phyloP scores from a whole-genome alignment of 2,329 filamentous ascomycete genomes.

The Paracorniculantispora psalliotae region DNA sequence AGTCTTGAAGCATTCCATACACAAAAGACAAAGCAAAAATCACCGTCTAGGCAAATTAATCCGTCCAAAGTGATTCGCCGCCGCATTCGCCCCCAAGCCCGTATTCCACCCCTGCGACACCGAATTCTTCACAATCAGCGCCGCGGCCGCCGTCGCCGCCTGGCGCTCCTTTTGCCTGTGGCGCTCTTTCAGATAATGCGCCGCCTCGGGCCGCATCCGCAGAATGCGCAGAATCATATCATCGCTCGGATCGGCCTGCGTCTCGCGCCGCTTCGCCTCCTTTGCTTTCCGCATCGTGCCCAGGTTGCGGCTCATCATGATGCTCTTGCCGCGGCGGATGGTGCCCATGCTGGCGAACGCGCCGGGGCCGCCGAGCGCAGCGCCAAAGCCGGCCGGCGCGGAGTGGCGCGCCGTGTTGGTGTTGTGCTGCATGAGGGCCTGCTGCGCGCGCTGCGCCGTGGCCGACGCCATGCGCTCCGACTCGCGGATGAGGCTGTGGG shows the following conservation, averaged over 20 bases:
- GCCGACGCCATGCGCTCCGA: constrained; percentile 93
- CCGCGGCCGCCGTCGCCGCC: constrained; percentile 82
- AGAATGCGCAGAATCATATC: constrained; percentile 97
- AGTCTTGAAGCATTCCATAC: no score
- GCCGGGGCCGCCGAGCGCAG: constrained; percentile 30
- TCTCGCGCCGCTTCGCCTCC: constrained; percentile 91
- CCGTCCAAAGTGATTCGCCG: constrained; percentile 38
- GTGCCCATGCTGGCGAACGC: constrained; percentile 63
- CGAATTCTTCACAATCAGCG: constrained; percentile 92
- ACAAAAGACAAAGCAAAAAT: constrained; percentile 14
- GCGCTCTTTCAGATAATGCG: constrained; percentile 79
- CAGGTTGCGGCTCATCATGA: constrained; percentile 90
- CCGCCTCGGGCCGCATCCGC: constrained; percentile 89
- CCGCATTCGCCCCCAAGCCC: constrained; percentile 25
- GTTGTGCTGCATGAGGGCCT: constrained; percentile 52
- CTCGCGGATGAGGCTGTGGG: constrained; percentile 86
- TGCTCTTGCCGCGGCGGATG: constrained; percentile 65
- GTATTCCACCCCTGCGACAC: constrained; percentile 55
- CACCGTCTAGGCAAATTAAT: constrained; percentile 45
- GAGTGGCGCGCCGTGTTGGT: constrained; percentile 58
- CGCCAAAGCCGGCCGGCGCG: constrained; percentile 50
- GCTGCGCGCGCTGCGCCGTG: constrained; percentile 68
- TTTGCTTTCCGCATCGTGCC: constrained; percentile 96
- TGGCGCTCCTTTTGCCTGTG: constrained; percentile 92
- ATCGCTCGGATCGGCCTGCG: constrained; percentile 92